phyloP scores from a whole-genome alignment of 148 eudicot genomes.

The Amaranthus cruentus region DNA sequence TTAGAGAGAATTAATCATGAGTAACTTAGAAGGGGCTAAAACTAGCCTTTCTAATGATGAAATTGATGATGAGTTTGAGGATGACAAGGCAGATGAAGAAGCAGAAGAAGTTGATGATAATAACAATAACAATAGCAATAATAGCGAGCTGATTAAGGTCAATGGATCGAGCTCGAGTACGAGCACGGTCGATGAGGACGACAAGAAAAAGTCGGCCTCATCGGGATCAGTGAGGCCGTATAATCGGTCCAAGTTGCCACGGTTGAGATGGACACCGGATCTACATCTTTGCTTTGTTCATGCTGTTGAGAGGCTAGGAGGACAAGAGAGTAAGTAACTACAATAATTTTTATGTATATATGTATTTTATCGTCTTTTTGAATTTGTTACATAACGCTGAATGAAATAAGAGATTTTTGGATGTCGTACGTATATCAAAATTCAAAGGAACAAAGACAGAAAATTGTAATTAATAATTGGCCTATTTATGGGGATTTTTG shows the following conservation, averaged over 20 bases:
- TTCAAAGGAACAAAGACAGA: no score
- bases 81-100: no score
- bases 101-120: constrained; percentile 23
- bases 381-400: no score
- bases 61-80: constrained; percentile 12
- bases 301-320: constrained; percentile 85
- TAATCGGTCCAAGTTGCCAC: constrained; percentile 70
- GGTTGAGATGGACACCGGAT: constrained; percentile 94
- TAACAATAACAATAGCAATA: neutral
- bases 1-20: constrained; percentile 8
- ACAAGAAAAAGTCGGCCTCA: constrained; percentile 35
- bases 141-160: constrained; percentile 25
- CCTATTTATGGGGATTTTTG: no score
- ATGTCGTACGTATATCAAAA: no score
- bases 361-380: no score
- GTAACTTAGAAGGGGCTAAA: constrained; percentile 34
- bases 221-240: constrained; percentile 74
- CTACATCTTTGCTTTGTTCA: constrained; percentile 83
- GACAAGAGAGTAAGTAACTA: constrained; percentile 71
- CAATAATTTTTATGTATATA: no score
- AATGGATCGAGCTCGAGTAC: constrained; percentile 69
- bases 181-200: constrained; percentile 66
- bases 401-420: no score
- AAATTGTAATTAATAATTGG: no score
- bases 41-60: constrained; percentile 28